Base-by-base conservation (phyloP, 108 stramenopile genomes). In the Pseudonitzschia multiseries region DNA sequence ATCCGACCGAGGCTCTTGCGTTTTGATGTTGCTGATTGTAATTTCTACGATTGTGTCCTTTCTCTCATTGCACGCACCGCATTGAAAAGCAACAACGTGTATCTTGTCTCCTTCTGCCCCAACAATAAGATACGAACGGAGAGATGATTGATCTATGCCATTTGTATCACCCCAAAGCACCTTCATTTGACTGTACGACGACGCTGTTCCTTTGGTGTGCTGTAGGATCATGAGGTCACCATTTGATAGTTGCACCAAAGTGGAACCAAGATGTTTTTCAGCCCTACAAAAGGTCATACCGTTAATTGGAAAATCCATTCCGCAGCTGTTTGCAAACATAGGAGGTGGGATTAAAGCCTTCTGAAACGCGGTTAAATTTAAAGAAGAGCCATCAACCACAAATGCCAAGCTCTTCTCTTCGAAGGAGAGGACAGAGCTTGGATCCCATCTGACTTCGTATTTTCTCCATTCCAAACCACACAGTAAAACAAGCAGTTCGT, bases 291-390 rank as follows among this genome's bases (percentile, higher is more conserved):
- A 77, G 15, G 68, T 32, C 24, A 84, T 66, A 18, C 75, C 63
- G 15, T 12, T 33, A 21, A 88, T 76, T n/a, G 89, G 86, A 26
- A 73, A 68, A 36, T 80, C 82, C 73, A 95, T 68, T 52, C 54
- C 69, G 29, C 83, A 42, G 13, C 68, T 76, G n/a, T 75, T 68
- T n/a, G 77, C 81, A 79, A 71, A 89, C 94, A 95, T 93, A 15
- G 95, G 95, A 43, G 95, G 95, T 70, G 95, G 95, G 21, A 93
- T 76, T 29, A 93, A 52, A 17, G 91, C 89, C 69, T 87, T 85
- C 51, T 86, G 81, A 20, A 96, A 72, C 3, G 89, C 87, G 12
- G 95, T 96, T 24, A 89, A 59, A 64, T 93, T 86, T 29, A 96
- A 29, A 22, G 65, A 80, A 52, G 72, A 77, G 18, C 95, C 95